These are phyloP conservation scores for Aspergillus bombycis DNA, from an alignment of 2,329 filamentous ascomycete genomes.

Conservation along the genomic window DNA sequence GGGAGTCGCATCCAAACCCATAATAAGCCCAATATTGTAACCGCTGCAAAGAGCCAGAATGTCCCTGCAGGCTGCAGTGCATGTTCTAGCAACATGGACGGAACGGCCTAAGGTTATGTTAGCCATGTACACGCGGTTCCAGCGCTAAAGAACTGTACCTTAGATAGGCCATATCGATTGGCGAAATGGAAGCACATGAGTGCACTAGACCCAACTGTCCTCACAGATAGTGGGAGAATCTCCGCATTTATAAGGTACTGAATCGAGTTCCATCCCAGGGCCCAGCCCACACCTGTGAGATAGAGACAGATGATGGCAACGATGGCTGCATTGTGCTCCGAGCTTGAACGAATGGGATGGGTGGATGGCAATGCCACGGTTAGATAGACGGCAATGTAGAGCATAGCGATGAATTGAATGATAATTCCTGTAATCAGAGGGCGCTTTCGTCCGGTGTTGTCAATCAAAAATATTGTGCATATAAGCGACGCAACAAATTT, in stretches of 20 bases:
- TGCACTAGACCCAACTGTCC: constrained; percentile 46
- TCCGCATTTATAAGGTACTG: constrained; percentile 52
- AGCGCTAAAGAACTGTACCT: constrained; percentile 42
- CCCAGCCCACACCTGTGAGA: constrained; percentile 49
- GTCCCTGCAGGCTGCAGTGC: constrained; percentile 62
- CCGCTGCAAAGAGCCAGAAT: constrained; percentile 72
- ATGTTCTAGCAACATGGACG: constrained; percentile 26
- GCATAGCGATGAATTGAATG: constrained; percentile 54
- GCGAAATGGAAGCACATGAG: constrained; percentile 50
- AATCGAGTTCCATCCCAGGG: constrained; percentile 52
- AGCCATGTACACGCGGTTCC: background rate
- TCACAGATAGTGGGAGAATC: constrained; percentile 48
- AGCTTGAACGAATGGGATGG: constrained; percentile 31
- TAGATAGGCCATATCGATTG: constrained; percentile 38
- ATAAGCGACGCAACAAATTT: constrained; percentile 68
- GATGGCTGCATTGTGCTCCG: constrained; percentile 18
- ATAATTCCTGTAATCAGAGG: constrained; percentile 53
- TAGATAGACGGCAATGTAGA: constrained; percentile 59
- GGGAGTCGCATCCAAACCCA: constrained; percentile 74
- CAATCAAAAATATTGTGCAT: constrained; percentile 75
- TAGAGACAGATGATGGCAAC: constrained; percentile 51
- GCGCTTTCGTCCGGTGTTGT: constrained; percentile 71
- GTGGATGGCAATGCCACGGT: constrained; percentile 25
- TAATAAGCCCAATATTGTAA: constrained; percentile 67
- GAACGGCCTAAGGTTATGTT: constrained; percentile 12